These are phyloP conservation scores for Pseudoturritis turrita DNA, from an alignment of 345 rosid genomes.

Conservation along the genomic window DNA sequence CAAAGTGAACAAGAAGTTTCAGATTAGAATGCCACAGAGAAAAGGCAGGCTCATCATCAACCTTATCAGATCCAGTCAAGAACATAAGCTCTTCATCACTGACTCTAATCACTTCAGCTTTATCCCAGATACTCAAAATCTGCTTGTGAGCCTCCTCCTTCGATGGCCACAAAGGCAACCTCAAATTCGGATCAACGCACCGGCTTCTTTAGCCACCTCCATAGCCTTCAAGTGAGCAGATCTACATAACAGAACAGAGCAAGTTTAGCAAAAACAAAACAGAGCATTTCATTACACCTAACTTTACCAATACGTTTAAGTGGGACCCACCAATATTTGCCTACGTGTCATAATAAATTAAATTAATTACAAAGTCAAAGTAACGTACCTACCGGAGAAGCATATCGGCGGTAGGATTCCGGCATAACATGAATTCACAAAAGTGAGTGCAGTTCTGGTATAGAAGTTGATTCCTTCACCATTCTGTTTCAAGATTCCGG, in stretches of 20 bases:
- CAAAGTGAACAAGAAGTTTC: conserved; percentile 88
- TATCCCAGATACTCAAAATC: too few relatives aligned
- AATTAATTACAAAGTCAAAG: not conserved
- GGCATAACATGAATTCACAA: conserved; percentile 92
- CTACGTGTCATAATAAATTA: not conserved
- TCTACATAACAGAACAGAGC: too few relatives aligned
- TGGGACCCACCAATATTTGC: not conserved
- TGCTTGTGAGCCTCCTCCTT: not conserved
- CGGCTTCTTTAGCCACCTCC: conserved; percentile 37
- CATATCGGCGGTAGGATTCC: conserved; percentile 98
- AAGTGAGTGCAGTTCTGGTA: conserved; percentile 84
- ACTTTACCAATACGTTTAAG: not conserved
- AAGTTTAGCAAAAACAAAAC: too few relatives aligned
- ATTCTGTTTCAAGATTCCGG: conserved; percentile 83
- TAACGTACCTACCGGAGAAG: conserved; percentile 70
- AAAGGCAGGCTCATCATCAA: conserved; percentile 72
- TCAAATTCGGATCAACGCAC: conserved; percentile 92
- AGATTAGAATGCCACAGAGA: conserved; percentile 81
- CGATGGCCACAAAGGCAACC: conserved; percentile 93
- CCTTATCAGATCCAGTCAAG: conserved; percentile 77
- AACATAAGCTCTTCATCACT: conserved; percentile 94
- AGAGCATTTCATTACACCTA: not conserved
- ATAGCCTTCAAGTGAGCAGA: too few relatives aligned
- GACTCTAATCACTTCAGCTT: conserved; percentile 78
- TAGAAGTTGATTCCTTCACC: conserved; percentile 91